These are phyloP conservation scores for Dactylorhiza incarnata DNA, from an alignment of 106 monocot species.

Conservation along the genomic window DNA sequence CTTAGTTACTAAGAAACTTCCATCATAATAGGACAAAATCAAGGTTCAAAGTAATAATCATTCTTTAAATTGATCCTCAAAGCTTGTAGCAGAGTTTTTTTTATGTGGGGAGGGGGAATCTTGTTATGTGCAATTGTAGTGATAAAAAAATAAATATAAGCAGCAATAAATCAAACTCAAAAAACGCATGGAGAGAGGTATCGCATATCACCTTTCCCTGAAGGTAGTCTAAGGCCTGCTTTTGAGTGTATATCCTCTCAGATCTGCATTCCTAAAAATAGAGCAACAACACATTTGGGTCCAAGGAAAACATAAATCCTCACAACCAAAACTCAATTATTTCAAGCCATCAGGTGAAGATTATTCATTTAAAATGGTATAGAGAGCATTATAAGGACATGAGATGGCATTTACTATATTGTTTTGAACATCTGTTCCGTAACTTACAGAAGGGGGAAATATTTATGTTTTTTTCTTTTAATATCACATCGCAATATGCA, in stretches of 20 bases:
- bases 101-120: no score
- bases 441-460: no score
- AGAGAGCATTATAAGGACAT: background rate
- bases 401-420: background rate
- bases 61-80: no score
- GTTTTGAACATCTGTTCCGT: background rate
- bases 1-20: no score
- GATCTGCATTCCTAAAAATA: slow-evolving; percentile 61
- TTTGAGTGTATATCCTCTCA: slow-evolving; percentile 58
- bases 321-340: background rate
- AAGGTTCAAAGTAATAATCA: no score
- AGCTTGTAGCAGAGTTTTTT: no score
- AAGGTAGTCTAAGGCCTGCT: slow-evolving; percentile 73
- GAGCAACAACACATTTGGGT: background rate
- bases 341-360: background rate
- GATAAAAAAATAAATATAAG: no score
- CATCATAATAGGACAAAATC: no score
- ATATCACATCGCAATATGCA: background rate
- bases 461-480: no score
- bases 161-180: background rate
- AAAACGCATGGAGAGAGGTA: background rate
- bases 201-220: slow-evolving; percentile 38
- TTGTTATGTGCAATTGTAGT: no score
- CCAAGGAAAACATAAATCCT: background rate
- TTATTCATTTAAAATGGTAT: background rate